Evolutionary conservation across 2,329 filamentous ascomycete species (phyloP), one percentile per base, ranked within the genome.

Genomic region (Alternaria gaisen): DNA sequence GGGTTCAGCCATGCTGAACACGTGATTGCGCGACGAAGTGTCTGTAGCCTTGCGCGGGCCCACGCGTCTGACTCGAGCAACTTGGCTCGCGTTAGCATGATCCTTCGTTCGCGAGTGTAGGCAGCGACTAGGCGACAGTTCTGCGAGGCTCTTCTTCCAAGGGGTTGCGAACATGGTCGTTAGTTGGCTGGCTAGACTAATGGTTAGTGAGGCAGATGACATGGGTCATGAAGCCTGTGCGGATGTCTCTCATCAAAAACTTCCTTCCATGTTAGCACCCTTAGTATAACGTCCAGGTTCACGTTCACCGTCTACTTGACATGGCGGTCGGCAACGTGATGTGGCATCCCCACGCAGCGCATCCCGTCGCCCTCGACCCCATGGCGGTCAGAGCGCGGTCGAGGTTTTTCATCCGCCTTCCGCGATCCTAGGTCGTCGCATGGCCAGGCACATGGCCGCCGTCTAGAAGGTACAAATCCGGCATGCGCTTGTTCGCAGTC

Each of bases 291-390:
- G 20, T 36, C 30, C 32, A 24, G 46, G 46, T 50, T 50, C 46
- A 38, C 46, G 46, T 50, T 56, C 41, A 42, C 32, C 51, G 56
- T 40, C 53, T 48, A 47, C 32, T 48, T 46, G 57, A 60, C 57
- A 60, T 52, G 58, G 58, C 58, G 58, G 58, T 60, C 53, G 53
- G 50, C 53, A 57, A 46, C 47, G 53, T 60, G 58, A 60, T 57
- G 58, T 60, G 58, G 58, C 58, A 60, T 56, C 46, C 47, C 58
- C 58, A 60, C 53, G 46, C 48, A 60, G 41, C 53, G 40, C 57
- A 53, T 44, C 50, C 56, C 56, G 53, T 51, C 53, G 30, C 40
- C 43, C 40, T 46, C 57, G 57, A 60, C 57, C 57, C 40, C 57
- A 60, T 60, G 46, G 57, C 53, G 57, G 57, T 55, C 57, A 60